Base-by-base conservation (phyloP, 2,329 filamentous ascomycete species). In the Diaporthe ampelina region DNA sequence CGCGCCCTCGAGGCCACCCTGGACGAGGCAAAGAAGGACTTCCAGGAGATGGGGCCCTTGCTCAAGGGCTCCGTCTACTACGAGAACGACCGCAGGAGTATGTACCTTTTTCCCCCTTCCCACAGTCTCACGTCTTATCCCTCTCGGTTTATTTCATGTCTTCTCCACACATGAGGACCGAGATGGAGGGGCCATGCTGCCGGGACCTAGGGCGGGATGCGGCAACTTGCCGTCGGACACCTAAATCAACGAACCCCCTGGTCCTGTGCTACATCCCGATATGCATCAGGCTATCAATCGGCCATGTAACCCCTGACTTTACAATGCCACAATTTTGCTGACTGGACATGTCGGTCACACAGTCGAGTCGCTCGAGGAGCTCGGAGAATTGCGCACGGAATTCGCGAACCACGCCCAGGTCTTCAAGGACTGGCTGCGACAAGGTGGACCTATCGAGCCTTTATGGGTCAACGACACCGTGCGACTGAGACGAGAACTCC, bases 1-100 rank as follows among this genome's bases (percentile, higher is more conserved):
- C 87, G 86, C 73, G 86, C 88, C 65, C 83, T 91, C 71, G 87
- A 90, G 78, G 83, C 85, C 48, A 84, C 86, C n/a, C 84, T 91
- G 69, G 88, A 91, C 79, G 88, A 90, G 77, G 90, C 90, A 73
- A 89, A 88, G 81, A 86, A 85, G 80, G 89, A 91, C 81, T 91
- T 91, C 76, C 89, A 91, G 82, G 86, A 89, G 78, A 83, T 91
- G 74, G 86, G 86, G 29, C 84, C 84, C 61, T 83, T 91, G 57
- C 85, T 91, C 71, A 88, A 89, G 76, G 89, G 89, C 40, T 85
- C 88, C 77, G 84, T 86, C 59, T 89, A 91, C 80, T 91, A 91
- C 77, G 87, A 91, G 78, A 87, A 88, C 75, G 89, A 91, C 79
- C 84, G 88, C 72, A 88, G 85, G 73, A 78, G 89, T 90, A 82